These are phyloP conservation scores for Calonectria fujianensis DNA, from an alignment of 2,329 filamentous ascomycete species.

Conservation along the genomic window DNA sequence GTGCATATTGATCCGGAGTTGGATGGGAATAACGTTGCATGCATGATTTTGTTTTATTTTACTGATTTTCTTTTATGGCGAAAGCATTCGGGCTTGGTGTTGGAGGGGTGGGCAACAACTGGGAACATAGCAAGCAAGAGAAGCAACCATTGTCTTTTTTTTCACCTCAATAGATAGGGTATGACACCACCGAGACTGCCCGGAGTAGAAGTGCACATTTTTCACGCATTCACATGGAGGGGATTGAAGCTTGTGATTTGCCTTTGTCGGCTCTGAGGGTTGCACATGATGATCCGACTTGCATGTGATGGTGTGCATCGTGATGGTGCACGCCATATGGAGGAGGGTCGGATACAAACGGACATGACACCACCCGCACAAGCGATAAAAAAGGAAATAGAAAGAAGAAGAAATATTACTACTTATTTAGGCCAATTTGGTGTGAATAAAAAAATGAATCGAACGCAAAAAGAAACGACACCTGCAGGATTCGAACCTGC, in stretches of 20 bases:
- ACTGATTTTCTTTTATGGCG: conserved; percentile 16
- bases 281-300: conserved; percentile 7
- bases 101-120: background rate
- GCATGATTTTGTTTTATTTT: background rate
- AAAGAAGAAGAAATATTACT: background rate
- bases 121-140: conserved; percentile 7
- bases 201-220: conserved; percentile 33
- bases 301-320: conserved; percentile 19
- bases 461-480: conserved; percentile 15
- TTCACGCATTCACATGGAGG: conserved; percentile 16
- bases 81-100: conserved; percentile 35
- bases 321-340: background rate
- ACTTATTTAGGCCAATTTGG: background rate
- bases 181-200: conserved; percentile 26
- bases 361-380: background rate
- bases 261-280: background rate
- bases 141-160: background rate
- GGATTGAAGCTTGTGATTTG: conserved; percentile 29
- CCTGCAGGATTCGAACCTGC: conserved; percentile 26
- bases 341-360: background rate
- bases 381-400: background rate
- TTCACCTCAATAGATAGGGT: conserved; percentile 10
- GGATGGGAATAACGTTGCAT: conserved; percentile 35
- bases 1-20: conserved; percentile 34
- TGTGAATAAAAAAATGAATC: background rate